Conservation (phyloP, 1,284 basidiomycete species). For the Paramarasmius palmivorus region DNA sequence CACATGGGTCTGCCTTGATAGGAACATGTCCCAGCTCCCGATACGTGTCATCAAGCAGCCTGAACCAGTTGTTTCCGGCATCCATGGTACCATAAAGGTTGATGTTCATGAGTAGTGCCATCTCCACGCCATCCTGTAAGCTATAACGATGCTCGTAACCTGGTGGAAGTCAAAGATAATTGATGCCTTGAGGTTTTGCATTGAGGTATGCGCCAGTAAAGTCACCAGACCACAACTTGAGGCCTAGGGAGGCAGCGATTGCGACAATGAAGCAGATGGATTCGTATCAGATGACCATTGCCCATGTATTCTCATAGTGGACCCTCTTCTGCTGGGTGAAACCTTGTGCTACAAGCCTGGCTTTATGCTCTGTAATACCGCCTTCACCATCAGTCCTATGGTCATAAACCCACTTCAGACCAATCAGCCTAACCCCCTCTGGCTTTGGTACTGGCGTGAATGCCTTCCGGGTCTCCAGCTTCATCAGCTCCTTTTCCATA, state of each 20-base stretch:
- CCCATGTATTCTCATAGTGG: background rate
- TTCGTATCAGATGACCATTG: background rate
- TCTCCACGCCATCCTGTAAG: background rate
- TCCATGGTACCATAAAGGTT: conserved; percentile 11
- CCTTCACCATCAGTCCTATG: background rate
- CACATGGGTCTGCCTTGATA: conserved; percentile 7
- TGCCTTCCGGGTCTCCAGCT: background rate
- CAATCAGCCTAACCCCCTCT: background rate
- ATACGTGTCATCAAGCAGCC: background rate
- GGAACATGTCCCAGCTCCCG: background rate
- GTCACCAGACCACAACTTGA: conserved; percentile 1
- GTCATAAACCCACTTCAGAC: background rate
- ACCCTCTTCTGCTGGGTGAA: background rate
- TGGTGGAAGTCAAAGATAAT: conserved; percentile 3
- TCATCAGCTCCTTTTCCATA: background rate
- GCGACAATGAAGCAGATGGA: background rate
- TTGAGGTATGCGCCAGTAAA: conserved; percentile 8
- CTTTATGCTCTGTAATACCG: background rate
- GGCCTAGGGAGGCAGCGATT: background rate
- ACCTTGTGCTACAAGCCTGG: background rate
- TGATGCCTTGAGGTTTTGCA: background rate
- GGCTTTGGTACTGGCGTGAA: background rate
- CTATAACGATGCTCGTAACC: background rate
- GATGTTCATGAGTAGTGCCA: background rate
- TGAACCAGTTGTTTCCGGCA: conserved; percentile 6